These are phyloP conservation scores for Penicillium flavigenum DNA, from an alignment of 495 filamentous ascomycete genomes.

Conservation along the genomic window DNA sequence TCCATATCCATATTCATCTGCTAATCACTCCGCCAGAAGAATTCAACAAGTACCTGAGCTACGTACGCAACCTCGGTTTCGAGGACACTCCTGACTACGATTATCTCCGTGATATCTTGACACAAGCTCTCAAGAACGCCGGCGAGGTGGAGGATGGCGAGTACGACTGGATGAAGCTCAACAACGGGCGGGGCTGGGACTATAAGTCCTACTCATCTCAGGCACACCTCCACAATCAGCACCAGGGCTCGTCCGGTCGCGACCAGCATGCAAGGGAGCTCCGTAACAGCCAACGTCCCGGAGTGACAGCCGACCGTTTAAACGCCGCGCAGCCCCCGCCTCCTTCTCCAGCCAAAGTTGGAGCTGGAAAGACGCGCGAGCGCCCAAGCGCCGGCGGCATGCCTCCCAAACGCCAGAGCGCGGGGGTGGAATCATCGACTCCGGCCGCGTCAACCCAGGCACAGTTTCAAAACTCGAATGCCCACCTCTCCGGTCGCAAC, in stretches of 20 bases:
- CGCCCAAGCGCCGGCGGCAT: conserved; percentile 76
- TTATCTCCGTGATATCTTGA: conserved; percentile 93
- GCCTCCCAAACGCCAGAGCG: conserved; percentile 71
- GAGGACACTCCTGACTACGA: conserved; percentile 99
- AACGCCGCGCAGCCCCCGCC: conserved; percentile 92
- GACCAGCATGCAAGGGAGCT: conserved; percentile 68
- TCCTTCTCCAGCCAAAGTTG: conserved; percentile 78
- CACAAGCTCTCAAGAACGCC: conserved; percentile 90
- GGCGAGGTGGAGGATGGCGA: conserved; percentile 97
- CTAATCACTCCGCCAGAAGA: conserved; percentile 59
- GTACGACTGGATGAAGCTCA: conserved; percentile 99
- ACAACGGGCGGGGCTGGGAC: conserved; percentile 94
- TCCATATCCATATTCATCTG: neutral
- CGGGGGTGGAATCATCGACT: conserved; percentile 72
- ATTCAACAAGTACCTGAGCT: conserved; percentile 95
- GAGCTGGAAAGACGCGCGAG: conserved; percentile 74
- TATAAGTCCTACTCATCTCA: conserved; percentile 83
- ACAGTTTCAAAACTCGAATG: conserved; percentile 86
- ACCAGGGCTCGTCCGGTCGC: conserved; percentile 72
- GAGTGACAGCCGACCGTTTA: conserved; percentile 86
- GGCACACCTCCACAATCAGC: conserved; percentile 70
- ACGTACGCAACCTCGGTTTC: conserved; percentile 96
- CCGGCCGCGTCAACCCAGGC: conserved; percentile 82
- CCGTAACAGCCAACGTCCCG: conserved; percentile 59
- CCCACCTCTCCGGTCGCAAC: conserved; percentile 72